A percentile compares a stretch with the other conserved stretches of the same genome.
phyloP scores from a whole-genome alignment of 306 rosid genomes.

The Gillenia trifoliata region DNA sequence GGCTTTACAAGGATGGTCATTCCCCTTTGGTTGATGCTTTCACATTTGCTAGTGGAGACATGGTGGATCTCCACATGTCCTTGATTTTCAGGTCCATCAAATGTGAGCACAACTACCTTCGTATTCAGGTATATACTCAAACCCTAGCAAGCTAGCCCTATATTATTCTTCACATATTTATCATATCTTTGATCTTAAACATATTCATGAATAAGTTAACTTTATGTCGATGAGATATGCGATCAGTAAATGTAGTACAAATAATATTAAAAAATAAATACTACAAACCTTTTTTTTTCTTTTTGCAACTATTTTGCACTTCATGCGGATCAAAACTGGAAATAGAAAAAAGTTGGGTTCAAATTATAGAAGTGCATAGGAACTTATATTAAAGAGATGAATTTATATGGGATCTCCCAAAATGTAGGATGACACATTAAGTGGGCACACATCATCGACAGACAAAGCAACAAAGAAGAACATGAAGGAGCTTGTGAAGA shows the following conservation, averaged over 20 bases:
- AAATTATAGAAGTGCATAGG: no score
- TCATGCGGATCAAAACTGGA: no score
- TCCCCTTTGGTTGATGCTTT: conserved; percentile 3
- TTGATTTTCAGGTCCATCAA: neutral
- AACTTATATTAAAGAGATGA: no score
- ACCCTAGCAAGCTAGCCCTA: neutral
- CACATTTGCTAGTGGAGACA: conserved; percentile 11
- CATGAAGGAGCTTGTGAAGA: conserved; percentile 11
- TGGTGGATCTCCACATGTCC: conserved; percentile 10
- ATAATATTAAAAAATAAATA: neutral
- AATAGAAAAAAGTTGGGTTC: neutral
- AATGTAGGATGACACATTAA: conserved; percentile 13
- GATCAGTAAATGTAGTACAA: neutral
- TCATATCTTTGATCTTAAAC: no score
- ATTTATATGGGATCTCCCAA: no score
- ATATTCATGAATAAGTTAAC: no score
- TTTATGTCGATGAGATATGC: no score
- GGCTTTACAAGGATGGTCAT: conserved; percentile 5
- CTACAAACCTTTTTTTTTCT: no score
- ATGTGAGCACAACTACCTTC: conserved; percentile 13
- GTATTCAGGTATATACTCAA: neutral
- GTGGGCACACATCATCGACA: conserved; percentile 1
- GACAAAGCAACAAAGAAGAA: conserved; percentile 12
- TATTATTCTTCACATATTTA: no score
- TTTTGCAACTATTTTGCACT: no score